Conservation (phyloP, 306 rosid species). For the Glycine tomentella region DNA sequence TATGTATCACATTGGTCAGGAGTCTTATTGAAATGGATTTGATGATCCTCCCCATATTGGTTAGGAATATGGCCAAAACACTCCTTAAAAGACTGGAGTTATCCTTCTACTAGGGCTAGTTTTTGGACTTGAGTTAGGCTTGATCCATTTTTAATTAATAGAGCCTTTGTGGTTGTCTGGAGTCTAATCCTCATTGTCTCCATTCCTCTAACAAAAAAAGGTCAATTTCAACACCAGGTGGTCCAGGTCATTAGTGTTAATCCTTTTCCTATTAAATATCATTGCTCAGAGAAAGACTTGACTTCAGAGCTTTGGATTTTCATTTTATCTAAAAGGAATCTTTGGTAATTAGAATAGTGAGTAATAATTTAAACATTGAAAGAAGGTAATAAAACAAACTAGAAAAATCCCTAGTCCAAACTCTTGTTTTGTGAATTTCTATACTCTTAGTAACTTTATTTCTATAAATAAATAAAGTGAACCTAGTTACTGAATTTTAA, state of each 20-base stretch:
- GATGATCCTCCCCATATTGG: background rate
- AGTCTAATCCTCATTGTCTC: background rate
- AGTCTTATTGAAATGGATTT: background rate
- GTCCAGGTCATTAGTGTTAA: too few relatives aligned
- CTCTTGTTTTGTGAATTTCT: background rate
- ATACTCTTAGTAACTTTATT: background rate
- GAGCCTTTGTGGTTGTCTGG: background rate
- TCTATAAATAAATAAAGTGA: background rate
- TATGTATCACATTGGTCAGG: background rate
- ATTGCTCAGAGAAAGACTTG: background rate
- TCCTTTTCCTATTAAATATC: too few relatives aligned
- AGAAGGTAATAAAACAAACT: constrained; percentile 20
- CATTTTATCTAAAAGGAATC: background rate
- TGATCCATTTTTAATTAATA: background rate
- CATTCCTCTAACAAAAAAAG: background rate
- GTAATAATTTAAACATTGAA: background rate
- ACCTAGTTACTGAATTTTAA: background rate
- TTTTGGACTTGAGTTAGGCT: background rate
- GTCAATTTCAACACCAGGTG: too few relatives aligned
- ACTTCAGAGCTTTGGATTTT: constrained; percentile 18
- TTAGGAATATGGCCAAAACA: background rate
- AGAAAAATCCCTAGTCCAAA: background rate
- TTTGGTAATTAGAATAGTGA: background rate
- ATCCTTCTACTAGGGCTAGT: background rate
- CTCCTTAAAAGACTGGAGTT: background rate